Percentiles rank a stretch among this genome's conserved stretches.
These are phyloP conservation scores for Lentinula sp. DNA, from an alignment of 768 basidiomycete genomes.

Conservation along the genomic window DNA sequence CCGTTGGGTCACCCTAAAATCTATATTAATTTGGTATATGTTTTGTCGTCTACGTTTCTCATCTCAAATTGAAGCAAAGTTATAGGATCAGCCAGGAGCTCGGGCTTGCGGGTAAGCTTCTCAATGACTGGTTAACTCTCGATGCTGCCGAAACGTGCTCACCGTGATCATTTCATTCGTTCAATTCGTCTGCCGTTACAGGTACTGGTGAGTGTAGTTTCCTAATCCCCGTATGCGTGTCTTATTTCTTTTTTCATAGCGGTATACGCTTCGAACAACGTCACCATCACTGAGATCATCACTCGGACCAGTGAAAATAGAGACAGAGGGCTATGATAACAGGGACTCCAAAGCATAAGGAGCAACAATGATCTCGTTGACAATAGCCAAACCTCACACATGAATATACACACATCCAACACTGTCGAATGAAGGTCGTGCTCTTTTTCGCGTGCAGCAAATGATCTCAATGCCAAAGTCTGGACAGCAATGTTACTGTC, in stretches of 20 bases:
- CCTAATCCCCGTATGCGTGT: slow-evolving; percentile 1
- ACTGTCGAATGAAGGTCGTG: too few species aligned
- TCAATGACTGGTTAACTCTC: background rate
- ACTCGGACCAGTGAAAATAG: background rate
- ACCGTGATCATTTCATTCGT: background rate
- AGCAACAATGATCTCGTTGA: too few species aligned
- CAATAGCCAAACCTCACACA: too few species aligned
- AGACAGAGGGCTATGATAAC: background rate
- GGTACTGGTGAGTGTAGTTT: slow-evolving; percentile 29
- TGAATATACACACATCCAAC: too few species aligned
- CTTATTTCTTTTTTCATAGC: slow-evolving; percentile 32
- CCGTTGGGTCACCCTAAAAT: slow-evolving; percentile 96
- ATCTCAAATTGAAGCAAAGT: slow-evolving; percentile 11
- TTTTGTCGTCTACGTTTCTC: background rate
- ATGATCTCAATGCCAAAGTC: too few species aligned
- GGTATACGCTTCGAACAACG: slow-evolving; percentile 89
- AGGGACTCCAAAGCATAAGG: too few species aligned
- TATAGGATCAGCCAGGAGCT: slow-evolving; percentile 82
- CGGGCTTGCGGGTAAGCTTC: slow-evolving; percentile 81
- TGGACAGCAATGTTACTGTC: too few species aligned
- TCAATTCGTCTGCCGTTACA: slow-evolving; percentile 8
- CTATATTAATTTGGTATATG: slow-evolving; percentile 86
- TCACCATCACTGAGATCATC: slow-evolving; percentile 52
- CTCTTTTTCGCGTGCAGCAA: too few species aligned
- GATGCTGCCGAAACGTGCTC: background rate